These are phyloP conservation scores for Mycena crocata DNA, from an alignment of 768 basidiomycete species.

Conservation along the genomic window DNA sequence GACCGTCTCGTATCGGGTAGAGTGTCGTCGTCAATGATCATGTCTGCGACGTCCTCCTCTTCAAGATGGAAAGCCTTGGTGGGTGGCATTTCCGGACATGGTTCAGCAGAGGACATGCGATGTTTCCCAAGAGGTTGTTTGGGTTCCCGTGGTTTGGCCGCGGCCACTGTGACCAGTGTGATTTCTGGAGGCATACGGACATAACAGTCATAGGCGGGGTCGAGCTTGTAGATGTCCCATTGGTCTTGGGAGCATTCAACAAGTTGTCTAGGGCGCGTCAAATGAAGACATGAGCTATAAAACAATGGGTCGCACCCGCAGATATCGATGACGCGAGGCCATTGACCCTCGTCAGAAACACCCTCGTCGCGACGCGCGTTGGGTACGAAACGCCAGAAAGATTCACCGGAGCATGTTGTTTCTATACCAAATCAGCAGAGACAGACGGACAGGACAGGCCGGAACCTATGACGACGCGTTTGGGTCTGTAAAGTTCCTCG, in stretches of 20 bases:
- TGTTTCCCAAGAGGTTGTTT: conserved; percentile 40
- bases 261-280: conserved; percentile 51
- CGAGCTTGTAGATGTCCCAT: conserved; percentile 89
- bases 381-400: conserved; percentile 84
- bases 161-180: conserved; percentile 46
- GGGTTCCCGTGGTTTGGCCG: conserved; percentile 26
- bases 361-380: conserved; percentile 69
- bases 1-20: conserved; percentile 31
- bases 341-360: conserved; percentile 72
- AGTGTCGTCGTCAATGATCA: conserved; percentile 57
- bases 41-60: conserved; percentile 63
- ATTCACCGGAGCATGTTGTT: conserved; percentile 63
- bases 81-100: conserved; percentile 38
- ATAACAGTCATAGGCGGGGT: conserved; percentile 76
- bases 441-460: no score
- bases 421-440: conserved; percentile 39
- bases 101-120: conserved; percentile 33
- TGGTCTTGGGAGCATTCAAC: conserved; percentile 75
- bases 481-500: conserved; percentile 65
- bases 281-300: conserved; percentile 17
- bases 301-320: conserved; percentile 67
- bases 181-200: conserved; percentile 58
- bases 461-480: conserved; percentile 83
- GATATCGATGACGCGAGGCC: conserved; percentile 75
- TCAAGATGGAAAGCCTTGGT: conserved; percentile 40